Evolutionary conservation across 164 flowering plant species (phyloP).

Genomic region (Chimonanthus praecox): DNA sequence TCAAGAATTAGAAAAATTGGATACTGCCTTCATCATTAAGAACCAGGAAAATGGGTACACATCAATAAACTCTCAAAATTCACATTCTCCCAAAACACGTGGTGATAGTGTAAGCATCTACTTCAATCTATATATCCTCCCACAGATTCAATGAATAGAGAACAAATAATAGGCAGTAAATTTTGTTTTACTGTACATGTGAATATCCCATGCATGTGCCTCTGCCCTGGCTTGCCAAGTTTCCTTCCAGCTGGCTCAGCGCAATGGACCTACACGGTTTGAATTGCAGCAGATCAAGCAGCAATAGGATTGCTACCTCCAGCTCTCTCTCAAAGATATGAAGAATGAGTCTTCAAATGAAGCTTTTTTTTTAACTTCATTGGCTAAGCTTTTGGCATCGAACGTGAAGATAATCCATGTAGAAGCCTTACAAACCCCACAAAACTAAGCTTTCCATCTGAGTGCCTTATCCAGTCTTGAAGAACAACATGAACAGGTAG

Average conservation of each 20-base stretch:
- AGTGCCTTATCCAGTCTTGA: conserved; percentile 88
- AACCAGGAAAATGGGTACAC: too few species aligned
- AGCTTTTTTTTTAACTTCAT: neutral
- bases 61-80: too few species aligned
- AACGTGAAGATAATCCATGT: conserved; percentile 75
- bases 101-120: too few species aligned
- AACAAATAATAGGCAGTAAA: too few species aligned
- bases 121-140: too few species aligned
- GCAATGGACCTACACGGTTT: neutral
- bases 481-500: conserved; percentile 90
- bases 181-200: neutral
- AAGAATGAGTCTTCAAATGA: neutral
- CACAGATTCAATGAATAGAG: too few species aligned
- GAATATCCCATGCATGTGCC: neutral
- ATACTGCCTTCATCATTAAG: too few species aligned
- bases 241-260: neutral
- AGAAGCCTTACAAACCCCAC: conserved; percentile 81
- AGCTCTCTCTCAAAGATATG: neutral
- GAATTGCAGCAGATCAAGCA: neutral
- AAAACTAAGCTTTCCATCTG: conserved; percentile 93
- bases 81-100: too few species aligned
- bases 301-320: neutral
- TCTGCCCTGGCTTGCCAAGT: neutral
- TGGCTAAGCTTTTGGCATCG: conserved; percentile 49
- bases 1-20: too few species aligned